A percentile compares a stretch with the other conserved stretches of the same genome.
phyloP scores from a whole-genome alignment of 1,139 yeast genomes.

The Yamadazyma trypodendri region DNA sequence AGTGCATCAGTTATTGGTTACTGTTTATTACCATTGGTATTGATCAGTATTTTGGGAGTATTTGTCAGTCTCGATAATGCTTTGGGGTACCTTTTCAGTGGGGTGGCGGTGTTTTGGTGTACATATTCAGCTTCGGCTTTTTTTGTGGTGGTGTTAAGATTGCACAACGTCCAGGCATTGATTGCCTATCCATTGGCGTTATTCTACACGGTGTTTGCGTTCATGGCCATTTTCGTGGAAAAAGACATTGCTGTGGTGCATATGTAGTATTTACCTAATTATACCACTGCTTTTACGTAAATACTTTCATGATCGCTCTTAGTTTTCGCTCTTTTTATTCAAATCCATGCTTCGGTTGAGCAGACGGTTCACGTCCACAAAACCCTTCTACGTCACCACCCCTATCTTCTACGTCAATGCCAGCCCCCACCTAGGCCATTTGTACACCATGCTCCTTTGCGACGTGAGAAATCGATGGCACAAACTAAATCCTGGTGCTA shows the following conservation, averaged over 20 bases:
- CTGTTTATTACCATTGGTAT: conserved; percentile 86
- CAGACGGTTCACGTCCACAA: conserved; percentile 12
- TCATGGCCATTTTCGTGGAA: conserved; percentile 91
- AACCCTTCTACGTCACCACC: conserved; percentile 66
- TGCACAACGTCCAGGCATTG: conserved; percentile 82
- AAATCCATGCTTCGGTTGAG: no score
- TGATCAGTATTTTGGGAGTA: conserved; percentile 74
- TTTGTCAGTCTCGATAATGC: conserved; percentile 67
- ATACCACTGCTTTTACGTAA: no score
- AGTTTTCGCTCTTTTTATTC: no score
- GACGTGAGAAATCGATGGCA: conserved; percentile 82
- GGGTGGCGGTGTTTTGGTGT: conserved; percentile 84
- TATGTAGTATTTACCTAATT: not conserved
- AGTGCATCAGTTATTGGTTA: conserved; percentile 94
- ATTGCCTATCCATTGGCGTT: conserved; percentile 93
- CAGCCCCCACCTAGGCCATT: conserved; percentile 89
- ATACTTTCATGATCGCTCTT: no score
- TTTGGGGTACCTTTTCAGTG: conserved; percentile 70
- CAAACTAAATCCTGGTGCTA: conserved; percentile 31
- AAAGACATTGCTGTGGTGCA: conserved; percentile 19
- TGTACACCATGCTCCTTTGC: conserved; percentile 81
- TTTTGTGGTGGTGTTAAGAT: conserved; percentile 79
- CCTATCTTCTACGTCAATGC: conserved; percentile 98
- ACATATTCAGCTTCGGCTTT: conserved; percentile 93
- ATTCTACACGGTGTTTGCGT: conserved; percentile 91